Base-by-base conservation (phyloP, 805 yeast genomes). In the Wickerhamiella galacta region DNA sequence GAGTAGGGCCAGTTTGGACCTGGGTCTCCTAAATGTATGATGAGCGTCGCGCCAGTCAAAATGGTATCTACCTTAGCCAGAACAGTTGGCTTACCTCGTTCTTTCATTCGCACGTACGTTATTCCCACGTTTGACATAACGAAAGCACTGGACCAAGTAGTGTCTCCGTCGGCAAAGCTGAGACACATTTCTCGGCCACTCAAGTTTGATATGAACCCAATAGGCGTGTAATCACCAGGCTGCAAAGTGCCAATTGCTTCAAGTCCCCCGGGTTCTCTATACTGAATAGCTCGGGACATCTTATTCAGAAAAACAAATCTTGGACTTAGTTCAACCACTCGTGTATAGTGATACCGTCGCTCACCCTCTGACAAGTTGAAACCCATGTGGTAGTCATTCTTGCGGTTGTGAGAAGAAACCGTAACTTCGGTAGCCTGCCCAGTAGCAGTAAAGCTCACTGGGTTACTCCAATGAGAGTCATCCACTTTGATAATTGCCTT, bases 1-100 rank as follows among this genome's bases (percentile, higher is more conserved):
- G 95, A 80, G 50, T 60, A 90, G 9, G 98, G 99, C 99, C 99
- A 90, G 37, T 66, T 61, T 38, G 72, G 66, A 22, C 70, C 69
- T 2, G 93, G 90, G 48, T 73, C 73, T 26, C 66, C 67, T 23
- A 87, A 52, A 41, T 74, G 75, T 30, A 90, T 66, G 46, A 82
- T 85, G 14, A 92, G 58, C 0, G 94, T 71, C 0, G 93, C 83
- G 28, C 71, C 68, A 40, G 85, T 94, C n/a, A 82, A 60, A 22
- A 75, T 51, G 17, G 82, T 68, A 36, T 77, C 85, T 19, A 81
- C 67, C 47, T 78, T 73, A 21, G 83, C 54, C 25, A 90, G 59
- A 17, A 66, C 61, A 1, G 58, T 56, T 0, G 80, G 80, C 10
- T 66, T 57, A n/a, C 65, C 65, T 19, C 66, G 70, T 35, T 70